Base-by-base conservation (phyloP, 192 early-diverging fungal species). In the Gaertneriomyces sp. region DNA sequence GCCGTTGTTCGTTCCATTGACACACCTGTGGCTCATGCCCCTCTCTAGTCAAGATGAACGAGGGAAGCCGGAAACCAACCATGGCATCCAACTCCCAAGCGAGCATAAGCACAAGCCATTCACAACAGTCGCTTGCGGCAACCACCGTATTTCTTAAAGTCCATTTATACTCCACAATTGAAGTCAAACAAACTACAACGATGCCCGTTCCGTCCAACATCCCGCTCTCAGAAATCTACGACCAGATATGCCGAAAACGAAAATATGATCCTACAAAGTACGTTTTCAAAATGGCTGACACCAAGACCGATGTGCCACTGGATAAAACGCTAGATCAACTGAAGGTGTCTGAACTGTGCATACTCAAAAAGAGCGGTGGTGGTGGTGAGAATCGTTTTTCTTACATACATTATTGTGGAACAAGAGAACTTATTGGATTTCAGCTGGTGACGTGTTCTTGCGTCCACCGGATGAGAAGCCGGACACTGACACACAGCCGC, bases 171-270 rank as follows among this genome's bases (percentile, higher is more conserved):
- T 80, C 81, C 12, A 88, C 86, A 6, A 68, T 88, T 16, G 91
- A 94, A 58, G 92, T 96, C 38, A 84, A 93, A 63, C 92, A 91
- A 44, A 94, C 93, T 0, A 97, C 94, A 1, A 96, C 93, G 1
- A 86, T 98, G 9, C 87, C 87, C 46, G 84, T 93, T 9, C 70
- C 83, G 46, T 74, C 82, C 9, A 81, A 85, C 58, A 88, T 87
- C 65, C 83, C 89, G 14, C 82, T 99, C 49, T 80, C 80, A 20
- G 87, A 89, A 50, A 88, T 95, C 12, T 86, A 98, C 53, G 85
- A 92, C 5, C 73, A 81, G 6, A 91, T 99, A 44, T 98, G 95
- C 64, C 74, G 77, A 38, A 96, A 96, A 68, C 83, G 93, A 51
- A 92, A 91, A 72, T 86, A 96, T 62, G 83, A 93, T 45, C 79